These are phyloP conservation scores for Trichoderma lentiforme DNA, from an alignment of 2,329 filamentous ascomycete species.

Conservation along the genomic window DNA sequence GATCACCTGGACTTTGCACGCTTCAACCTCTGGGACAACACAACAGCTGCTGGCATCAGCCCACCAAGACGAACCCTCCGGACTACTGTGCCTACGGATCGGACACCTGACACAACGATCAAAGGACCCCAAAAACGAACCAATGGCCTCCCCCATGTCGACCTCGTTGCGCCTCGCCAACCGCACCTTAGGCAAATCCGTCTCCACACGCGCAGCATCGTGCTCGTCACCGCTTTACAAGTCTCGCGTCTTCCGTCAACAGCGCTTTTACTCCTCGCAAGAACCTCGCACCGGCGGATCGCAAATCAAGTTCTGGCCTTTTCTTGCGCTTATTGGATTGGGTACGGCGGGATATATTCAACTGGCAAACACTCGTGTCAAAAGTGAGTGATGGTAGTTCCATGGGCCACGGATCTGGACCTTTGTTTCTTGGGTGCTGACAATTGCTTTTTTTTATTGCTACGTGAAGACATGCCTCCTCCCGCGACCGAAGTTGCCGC, in stretches of 20 bases:
- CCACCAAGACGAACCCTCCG: constrained; percentile 2
- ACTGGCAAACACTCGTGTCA: constrained; percentile 44
- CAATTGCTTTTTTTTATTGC: background rate
- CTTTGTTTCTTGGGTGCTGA: background rate
- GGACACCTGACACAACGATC: background rate
- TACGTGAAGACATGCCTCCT: constrained; percentile 40
- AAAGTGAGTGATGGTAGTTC: background rate
- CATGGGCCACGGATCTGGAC: background rate
- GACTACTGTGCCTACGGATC: background rate
- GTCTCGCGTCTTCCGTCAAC: constrained; percentile 19
- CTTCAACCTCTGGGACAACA: background rate
- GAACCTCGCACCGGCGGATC: constrained; percentile 35
- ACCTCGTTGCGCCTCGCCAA: constrained; percentile 24
- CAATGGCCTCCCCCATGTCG: constrained; percentile 35
- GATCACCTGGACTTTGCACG: background rate
- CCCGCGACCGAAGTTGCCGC: constrained; percentile 34
- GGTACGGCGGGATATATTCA: constrained; percentile 49
- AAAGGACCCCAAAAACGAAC: background rate
- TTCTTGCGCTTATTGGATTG: constrained; percentile 47
- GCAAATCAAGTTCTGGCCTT: constrained; percentile 56
- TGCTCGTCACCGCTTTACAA: constrained; percentile 15
- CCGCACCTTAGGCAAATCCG: constrained; percentile 19
- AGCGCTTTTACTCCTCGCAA: constrained; percentile 43
- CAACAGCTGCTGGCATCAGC: constrained; percentile 10
- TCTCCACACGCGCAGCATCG: constrained; percentile 20